Conservation (phyloP, 371 early-diverging fungal species). For the Mucor velutinosus region DNA sequence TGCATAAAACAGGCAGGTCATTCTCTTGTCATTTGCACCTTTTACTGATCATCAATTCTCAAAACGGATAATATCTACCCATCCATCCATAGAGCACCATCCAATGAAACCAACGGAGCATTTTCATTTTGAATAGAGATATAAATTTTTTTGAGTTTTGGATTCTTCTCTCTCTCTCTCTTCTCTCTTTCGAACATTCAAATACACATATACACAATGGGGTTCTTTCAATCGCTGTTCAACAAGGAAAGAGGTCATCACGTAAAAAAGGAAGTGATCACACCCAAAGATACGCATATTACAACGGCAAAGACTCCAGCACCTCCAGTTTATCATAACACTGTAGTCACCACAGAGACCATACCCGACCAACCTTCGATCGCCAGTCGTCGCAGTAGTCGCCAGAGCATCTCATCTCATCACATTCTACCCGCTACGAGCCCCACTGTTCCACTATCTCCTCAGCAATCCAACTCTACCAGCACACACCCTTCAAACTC, state of each 20-base stretch:
- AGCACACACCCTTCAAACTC: not conserved
- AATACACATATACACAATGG: constrained; percentile 13
- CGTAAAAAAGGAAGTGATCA: not conserved
- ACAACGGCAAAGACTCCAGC: not conserved
- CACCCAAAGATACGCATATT: not conserved
- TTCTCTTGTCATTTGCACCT: not conserved
- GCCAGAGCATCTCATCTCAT: not conserved
- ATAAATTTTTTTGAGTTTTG: not conserved
- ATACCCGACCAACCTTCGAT: not conserved
- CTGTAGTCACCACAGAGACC: not conserved
- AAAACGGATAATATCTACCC: not conserved
- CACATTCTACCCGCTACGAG: constrained; percentile 3
- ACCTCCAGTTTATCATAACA: not conserved
- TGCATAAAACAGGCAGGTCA: not conserved
- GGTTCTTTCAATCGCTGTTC: constrained; percentile 37
- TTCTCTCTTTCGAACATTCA: not conserved
- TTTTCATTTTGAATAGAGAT: not conserved
- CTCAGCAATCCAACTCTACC: not conserved
- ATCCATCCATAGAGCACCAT: not conserved
- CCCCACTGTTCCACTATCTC: not conserved
- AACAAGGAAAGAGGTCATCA: constrained; percentile 14
- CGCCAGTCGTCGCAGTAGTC: not conserved
- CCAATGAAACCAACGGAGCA: constrained; percentile 7
- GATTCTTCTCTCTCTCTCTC: not conserved
- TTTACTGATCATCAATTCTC: not conserved